A percentile compares a stretch with the other conserved stretches of the same genome.
These are phyloP conservation scores for Trichoderma hamatum DNA, from an alignment of 2,329 filamentous ascomycete genomes.

Conservation along the genomic window DNA sequence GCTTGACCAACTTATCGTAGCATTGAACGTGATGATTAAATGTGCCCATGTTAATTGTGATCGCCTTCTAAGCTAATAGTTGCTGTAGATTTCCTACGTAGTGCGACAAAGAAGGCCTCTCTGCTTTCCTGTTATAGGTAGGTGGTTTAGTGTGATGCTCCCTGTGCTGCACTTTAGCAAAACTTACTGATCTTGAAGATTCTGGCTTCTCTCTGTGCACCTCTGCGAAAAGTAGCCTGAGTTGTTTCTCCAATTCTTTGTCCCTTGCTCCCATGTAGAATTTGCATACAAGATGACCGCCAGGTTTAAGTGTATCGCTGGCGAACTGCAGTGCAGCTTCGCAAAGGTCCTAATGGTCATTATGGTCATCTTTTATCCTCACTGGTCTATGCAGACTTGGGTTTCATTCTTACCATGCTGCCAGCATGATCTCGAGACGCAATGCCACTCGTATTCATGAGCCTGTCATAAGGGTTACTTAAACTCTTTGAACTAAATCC, in stretches of 20 bases:
- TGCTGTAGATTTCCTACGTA: conserved; percentile 61
- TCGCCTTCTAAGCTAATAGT: neutral
- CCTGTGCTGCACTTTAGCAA: neutral
- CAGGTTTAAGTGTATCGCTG: conserved; percentile 77
- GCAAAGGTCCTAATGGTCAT: conserved; percentile 76
- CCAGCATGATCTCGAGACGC: conserved; percentile 84
- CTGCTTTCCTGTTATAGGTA: conserved; percentile 50
- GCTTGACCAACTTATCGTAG: conserved; percentile 21
- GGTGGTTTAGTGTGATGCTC: neutral
- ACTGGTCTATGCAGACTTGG: neutral
- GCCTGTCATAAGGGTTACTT: conserved; percentile 95
- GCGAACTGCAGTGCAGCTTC: conserved; percentile 81
- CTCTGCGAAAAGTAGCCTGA: conserved; percentile 76
- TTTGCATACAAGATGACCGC: conserved; percentile 94
- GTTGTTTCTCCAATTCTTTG: conserved; percentile 71
- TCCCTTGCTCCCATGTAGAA: conserved; percentile 94
- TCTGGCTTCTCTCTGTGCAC: conserved; percentile 91
- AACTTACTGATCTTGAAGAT: conserved; percentile 78
- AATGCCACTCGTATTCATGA: conserved; percentile 98
- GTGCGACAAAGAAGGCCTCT: conserved; percentile 83
- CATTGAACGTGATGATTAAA: conserved; percentile 29
- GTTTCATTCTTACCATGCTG: conserved; percentile 76
- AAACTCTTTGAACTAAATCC: conserved; percentile 84
- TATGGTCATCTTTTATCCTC: neutral
- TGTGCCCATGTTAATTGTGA: neutral